Evolutionary conservation across 2,329 filamentous ascomycete genomes (phyloP).

Genomic region (Verticillium dahliae): DNA sequence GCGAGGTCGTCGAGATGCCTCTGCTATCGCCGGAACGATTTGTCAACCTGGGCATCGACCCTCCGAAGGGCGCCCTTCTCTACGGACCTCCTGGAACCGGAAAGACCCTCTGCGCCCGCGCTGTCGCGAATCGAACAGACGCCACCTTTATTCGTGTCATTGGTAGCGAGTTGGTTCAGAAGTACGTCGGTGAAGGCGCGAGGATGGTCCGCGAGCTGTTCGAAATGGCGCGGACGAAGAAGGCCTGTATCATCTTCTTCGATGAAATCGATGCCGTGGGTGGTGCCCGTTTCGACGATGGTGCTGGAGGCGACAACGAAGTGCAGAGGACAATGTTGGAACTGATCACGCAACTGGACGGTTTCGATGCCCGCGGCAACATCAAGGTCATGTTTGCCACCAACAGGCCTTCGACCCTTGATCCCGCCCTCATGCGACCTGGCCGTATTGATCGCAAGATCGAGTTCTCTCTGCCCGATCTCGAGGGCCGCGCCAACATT

Average conservation of each 20-base stretch:
- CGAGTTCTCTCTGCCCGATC: slow-evolving; percentile 93
- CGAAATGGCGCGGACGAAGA: slow-evolving; percentile 99
- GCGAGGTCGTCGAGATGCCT: slow-evolving; percentile 98
- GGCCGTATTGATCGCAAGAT: slow-evolving; percentile 98
- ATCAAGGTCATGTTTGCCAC: slow-evolving; percentile 99
- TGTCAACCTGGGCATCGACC: slow-evolving; percentile 97
- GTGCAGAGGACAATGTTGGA: slow-evolving; percentile 98
- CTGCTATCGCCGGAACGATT: slow-evolving; percentile 94
- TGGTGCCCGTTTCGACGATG: slow-evolving; percentile 92
- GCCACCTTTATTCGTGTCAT: slow-evolving; percentile 99
- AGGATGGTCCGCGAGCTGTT: slow-evolving; percentile 98
- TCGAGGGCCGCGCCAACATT: slow-evolving; percentile 96
- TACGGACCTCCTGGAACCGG: slow-evolving; percentile 98
- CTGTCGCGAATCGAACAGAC: slow-evolving; percentile 95
- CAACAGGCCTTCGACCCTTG: slow-evolving; percentile 89
- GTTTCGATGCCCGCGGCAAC: slow-evolving; percentile 93
- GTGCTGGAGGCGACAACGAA: slow-evolving; percentile 94
- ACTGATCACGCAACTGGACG: slow-evolving; percentile 92
- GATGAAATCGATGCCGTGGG: slow-evolving; percentile 97
- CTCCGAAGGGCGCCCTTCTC: slow-evolving; percentile 91
- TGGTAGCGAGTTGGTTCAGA: slow-evolving; percentile 94
- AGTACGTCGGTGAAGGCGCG: slow-evolving; percentile 97
- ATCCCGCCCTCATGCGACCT: slow-evolving; percentile 94
- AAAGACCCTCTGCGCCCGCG: slow-evolving; percentile 95
- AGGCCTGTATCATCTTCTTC: slow-evolving; percentile 99